A percentile compares a stretch with the other conserved stretches of the same genome.
phyloP scores from a whole-genome alignment of 1,284 basidiomycete genomes.

The Cutaneotrichosporon cutaneum region DNA sequence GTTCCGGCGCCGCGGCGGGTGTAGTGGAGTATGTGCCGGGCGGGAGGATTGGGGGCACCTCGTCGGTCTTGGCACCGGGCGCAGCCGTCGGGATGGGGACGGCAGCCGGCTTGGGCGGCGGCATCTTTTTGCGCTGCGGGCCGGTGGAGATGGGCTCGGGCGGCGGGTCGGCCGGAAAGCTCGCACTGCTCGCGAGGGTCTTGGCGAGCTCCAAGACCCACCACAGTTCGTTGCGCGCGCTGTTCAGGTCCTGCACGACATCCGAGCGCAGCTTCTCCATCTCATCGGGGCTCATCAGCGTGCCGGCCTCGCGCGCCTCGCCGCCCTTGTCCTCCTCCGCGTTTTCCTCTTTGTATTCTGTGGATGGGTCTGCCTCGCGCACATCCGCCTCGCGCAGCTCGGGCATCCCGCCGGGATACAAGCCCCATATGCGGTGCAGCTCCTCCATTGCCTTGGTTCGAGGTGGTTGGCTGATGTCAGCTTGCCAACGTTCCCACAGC shows the following conservation, averaged over 20 bases:
- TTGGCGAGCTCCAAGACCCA: conserved; percentile 45
- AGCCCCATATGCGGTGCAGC: conserved; percentile 45
- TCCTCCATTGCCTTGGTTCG: conserved; percentile 36
- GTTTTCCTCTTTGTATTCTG: conserved; percentile 17
- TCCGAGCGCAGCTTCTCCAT: conserved; percentile 44
- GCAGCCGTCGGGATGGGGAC: not conserved
- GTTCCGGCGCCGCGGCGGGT: conserved; percentile 17
- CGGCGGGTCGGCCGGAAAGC: conserved; percentile 37
- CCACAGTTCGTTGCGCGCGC: conserved; percentile 50
- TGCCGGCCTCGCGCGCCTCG: conserved; percentile 23
- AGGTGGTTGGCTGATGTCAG: conserved; percentile 22
- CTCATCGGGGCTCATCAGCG: conserved; percentile 37
- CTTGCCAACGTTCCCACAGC: not conserved
- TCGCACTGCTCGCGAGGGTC: conserved; percentile 32
- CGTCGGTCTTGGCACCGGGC: conserved; percentile 9
- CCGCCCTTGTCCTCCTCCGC: conserved; percentile 10
- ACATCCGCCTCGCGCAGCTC: conserved; percentile 39
- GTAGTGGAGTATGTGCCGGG: conserved; percentile 33
- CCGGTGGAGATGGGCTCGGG: conserved; percentile 23
- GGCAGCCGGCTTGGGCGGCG: not conserved
- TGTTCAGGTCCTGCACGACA: conserved; percentile 41
- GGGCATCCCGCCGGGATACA: conserved; percentile 43
- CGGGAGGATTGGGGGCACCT: conserved; percentile 38
- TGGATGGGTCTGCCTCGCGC: conserved; percentile 15
- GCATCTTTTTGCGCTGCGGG: conserved; percentile 14